These are phyloP conservation scores for Aspergillus luchuensis DNA, from an alignment of 2,329 filamentous ascomycete species.

Conservation along the genomic window DNA sequence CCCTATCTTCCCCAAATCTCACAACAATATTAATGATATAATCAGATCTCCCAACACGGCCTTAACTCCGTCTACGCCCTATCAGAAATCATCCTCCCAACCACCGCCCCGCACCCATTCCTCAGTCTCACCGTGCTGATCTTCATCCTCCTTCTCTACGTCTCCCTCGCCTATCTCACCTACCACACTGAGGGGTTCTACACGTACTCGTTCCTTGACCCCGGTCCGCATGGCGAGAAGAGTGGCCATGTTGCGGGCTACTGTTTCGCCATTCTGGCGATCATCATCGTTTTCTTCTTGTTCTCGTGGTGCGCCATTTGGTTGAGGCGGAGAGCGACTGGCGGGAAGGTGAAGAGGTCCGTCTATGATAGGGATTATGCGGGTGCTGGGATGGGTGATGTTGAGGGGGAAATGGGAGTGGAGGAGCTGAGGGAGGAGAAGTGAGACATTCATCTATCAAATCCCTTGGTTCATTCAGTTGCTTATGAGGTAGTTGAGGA, in stretches of 20 bases:
- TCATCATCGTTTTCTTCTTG: constrained; percentile 57
- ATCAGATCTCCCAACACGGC: constrained; percentile 68
- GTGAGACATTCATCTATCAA: not conserved
- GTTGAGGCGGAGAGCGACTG: constrained; percentile 53
- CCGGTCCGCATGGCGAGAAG: constrained; percentile 49
- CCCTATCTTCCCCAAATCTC: not conserved
- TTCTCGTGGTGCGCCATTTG: constrained; percentile 57
- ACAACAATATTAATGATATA: not conserved
- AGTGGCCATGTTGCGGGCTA: constrained; percentile 63
- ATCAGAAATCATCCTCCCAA: constrained; percentile 71
- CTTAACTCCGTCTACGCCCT: constrained; percentile 73
- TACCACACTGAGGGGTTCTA: constrained; percentile 71
- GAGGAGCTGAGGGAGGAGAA: not conserved
- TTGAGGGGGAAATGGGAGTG: constrained; percentile 10
- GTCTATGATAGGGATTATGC: constrained; percentile 19
- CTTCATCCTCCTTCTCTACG: constrained; percentile 70
- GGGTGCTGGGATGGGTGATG: constrained; percentile 9
- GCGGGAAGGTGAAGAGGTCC: constrained; percentile 29
- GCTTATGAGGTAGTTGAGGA: not conserved
- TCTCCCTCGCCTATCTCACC: constrained; percentile 74
- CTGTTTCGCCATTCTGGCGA: constrained; percentile 59
- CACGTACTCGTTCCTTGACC: constrained; percentile 76
- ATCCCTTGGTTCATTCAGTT: not conserved
- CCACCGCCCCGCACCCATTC: constrained; percentile 64
- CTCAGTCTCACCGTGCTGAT: constrained; percentile 69